Evolutionary conservation across 352 stramenopile genomes (phyloP), one percentile per base, ranked within the genome.

Genomic region (Phytophthora citrophthora): DNA sequence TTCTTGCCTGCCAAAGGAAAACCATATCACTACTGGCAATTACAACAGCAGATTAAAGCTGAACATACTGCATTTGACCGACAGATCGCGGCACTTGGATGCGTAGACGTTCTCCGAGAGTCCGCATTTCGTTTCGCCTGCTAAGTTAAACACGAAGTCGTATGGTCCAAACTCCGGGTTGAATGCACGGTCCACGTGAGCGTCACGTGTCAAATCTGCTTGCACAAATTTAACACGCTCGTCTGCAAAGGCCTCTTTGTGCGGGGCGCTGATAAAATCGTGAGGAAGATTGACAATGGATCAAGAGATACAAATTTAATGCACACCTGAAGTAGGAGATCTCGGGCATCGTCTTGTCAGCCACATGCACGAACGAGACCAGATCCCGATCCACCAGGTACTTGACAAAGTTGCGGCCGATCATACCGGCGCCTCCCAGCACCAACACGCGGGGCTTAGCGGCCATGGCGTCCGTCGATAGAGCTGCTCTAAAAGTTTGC

Each of bases 321-420:
- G n/a, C 15, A 24, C 6, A 86, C 83, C 79, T 89, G 53, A 95
- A 94, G 75, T 96, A 96, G 31, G 88, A 89, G 68, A 94, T 96
- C 70, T 91, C 86, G 39, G 85, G 83, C 80, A 94, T 90, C 16
- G 86, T 90, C 71, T 96, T 96, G 74, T 96, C 88, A 31, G 83
- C 85, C 52, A 96, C 84, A 43, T 86, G 85, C 53, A 96, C 88
- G 58, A 70, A 69, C 9, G 77, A 76, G 48, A 74, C 78, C 12
- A 94, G 52, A 48, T 94, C 82, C 24, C 80, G 70, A 63, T 91
- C 83, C 16, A 96, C 64, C 43, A 85, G 85, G 65, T 81, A 88
- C 70, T 94, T 78, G 48, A 95, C 83, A 45, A 96, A 93, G 79
- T 94, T 96, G 64, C 88, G 83, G 60, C 88, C 88, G 51, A 96